These are phyloP conservation scores for Cytospora piceicola DNA, from an alignment of 2,329 filamentous ascomycete species.

Conservation along the genomic window DNA sequence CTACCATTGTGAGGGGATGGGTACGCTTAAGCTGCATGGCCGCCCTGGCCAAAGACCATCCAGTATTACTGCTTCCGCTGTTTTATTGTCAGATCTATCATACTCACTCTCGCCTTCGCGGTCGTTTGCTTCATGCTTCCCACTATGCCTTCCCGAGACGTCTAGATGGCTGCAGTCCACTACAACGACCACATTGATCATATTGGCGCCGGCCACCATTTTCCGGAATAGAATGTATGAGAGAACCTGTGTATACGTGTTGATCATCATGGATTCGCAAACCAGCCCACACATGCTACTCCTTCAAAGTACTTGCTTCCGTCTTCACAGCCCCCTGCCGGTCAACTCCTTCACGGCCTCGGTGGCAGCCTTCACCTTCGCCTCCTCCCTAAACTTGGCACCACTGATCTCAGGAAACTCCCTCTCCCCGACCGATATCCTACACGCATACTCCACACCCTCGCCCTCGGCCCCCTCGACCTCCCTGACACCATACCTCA, in stretches of 20 bases:
- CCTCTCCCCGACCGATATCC: constrained; percentile 52
- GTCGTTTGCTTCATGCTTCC: too few species aligned
- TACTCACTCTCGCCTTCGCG: too few species aligned
- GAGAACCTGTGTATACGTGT: not conserved
- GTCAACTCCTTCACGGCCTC: constrained; percentile 44
- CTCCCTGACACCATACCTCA: constrained; percentile 55
- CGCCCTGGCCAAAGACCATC: too few species aligned
- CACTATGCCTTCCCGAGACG: too few species aligned
- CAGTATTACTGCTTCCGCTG: too few species aligned
- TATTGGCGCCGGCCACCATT: too few species aligned
- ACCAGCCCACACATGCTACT: not conserved
- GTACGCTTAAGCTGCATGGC: too few species aligned
- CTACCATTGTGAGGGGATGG: too few species aligned
- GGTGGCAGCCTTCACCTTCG: constrained; percentile 59
- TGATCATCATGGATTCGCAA: not conserved
- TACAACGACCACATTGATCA: too few species aligned
- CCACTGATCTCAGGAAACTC: constrained; percentile 50
- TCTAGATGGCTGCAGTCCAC: too few species aligned
- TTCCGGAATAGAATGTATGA: not conserved
- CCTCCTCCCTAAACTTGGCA: constrained; percentile 55
- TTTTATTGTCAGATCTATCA: too few species aligned
- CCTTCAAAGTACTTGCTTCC: not conserved
- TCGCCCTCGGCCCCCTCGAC: constrained; percentile 31
- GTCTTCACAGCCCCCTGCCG: not conserved
- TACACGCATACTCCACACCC: constrained; percentile 46